Percentiles rank a stretch among this genome's conserved stretches.
Conservation (phyloP, 345 rosid species). For the Bruguiera gymnorhiza region DNA sequence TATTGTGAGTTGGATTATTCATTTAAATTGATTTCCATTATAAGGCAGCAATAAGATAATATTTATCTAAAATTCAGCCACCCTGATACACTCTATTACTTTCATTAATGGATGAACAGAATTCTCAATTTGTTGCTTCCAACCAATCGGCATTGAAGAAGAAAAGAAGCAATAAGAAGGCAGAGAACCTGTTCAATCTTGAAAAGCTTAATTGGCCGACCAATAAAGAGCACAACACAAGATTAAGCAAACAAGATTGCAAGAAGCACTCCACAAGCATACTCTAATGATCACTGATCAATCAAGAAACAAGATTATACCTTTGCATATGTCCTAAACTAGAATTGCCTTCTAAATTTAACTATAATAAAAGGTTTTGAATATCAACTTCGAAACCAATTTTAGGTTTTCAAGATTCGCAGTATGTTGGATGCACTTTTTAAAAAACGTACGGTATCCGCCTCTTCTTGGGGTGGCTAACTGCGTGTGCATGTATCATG, state of each 20-base stretch:
- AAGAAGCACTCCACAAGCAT: background rate
- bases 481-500: conserved; percentile 16
- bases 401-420: conserved; percentile 53
- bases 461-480: conserved; percentile 17
- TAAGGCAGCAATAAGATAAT: background rate
- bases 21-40: background rate
- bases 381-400: conserved; percentile 14
- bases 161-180: background rate
- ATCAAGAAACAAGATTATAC: background rate
- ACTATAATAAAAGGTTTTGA: conserved; percentile 52
- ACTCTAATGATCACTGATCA: too few relatives aligned
- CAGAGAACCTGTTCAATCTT: background rate
- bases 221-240: background rate
- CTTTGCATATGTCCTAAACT: background rate
- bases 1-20: background rate
- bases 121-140: background rate
- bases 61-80: background rate
- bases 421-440: conserved; percentile 9
- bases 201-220: background rate
- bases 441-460: conserved; percentile 26
- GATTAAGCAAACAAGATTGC: background rate
- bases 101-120: background rate
- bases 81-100: too few relatives aligned
- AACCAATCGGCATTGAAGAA: background rate
- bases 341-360: conserved; percentile 32